Base-by-base conservation (phyloP, 768 basidiomycete genomes). In the Boletus rex-veris region DNA sequence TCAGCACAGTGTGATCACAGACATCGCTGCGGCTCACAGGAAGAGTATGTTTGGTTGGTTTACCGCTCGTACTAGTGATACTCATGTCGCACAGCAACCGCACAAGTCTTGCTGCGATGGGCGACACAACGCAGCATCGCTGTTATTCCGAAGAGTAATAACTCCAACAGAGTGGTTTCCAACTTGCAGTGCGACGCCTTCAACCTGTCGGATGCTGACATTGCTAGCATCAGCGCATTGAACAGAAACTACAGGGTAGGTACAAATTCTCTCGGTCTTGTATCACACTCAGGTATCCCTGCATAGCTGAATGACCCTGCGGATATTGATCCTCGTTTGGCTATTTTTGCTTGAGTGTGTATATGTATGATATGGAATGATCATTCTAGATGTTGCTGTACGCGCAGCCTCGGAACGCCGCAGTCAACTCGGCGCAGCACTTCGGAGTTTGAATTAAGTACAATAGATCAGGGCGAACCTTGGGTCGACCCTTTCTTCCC, bases 41-140 rank as follows among this genome's bases (percentile, higher is more conserved):
- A 89, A 78, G 73, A 79, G 86, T 86, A 47, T 35, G 66, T 56
- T 56, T 48, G 19, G 30, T 30, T 21, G 35, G 7, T 10, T 39
- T 31, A 14, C 16, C 19, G 11, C 15, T 19, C 15, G 24, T 10
- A n/a, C n/a, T n/a, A 15, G 19, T 10, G 35, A 39, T 26, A 46
- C 53, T 60, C 31, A 54, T 19, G 38, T 54, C 15, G 52, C 53
- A 50, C 48, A 58, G 72, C 70, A 24, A 55, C 69, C 18, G 86
- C 87, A 7, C 88, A 91, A 68, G 80, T 91, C 21, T 71, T 91
- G 37, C 78, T 92, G 49, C 79, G 88, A 59, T 92, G 90, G 90
- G 82, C 87, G 2, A 86, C 85, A 14, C 86, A 90, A 63, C 83
- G 82, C 36, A 83, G 80, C 10, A 77, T 90, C 54, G 83, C 84